Evolutionary conservation across 192 early-diverging fungal genomes (phyloP), one percentile per base, ranked within the genome.

Genomic region (Fimicolochytrium jonesii): DNA sequence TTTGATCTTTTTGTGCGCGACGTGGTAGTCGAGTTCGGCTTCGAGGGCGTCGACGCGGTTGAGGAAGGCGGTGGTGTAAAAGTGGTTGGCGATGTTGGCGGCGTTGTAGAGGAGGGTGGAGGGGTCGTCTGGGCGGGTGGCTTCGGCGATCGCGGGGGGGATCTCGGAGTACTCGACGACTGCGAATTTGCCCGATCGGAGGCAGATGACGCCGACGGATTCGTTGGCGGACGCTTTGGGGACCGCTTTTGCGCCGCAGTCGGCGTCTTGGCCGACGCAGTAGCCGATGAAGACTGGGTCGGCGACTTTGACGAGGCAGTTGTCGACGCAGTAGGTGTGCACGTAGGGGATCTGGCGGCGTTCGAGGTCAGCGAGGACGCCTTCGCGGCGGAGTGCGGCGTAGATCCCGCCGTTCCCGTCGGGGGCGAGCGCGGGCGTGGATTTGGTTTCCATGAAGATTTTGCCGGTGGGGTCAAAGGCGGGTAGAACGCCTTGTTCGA

Each of bases 121-220:
- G 25, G 69, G 59, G 63, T 81, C 84, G 28, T 59, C 42, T 22
- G 77, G 60, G 44, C 90, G 83, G 51, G 80, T 82, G 59, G 69
- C 66, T 45, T 81, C 85, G 15, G 93, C 86, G 43, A 92, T 74
- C 43, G 85, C 82, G 13, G 75, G 57, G 60, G 86, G 81, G 64
- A 99, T 97, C 75, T 99, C 96, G 28, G 89, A 92, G 78, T 99
- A 99, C 76, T 99, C 96, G 31, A 96, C 93, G 9, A 99, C 96
- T 56, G 80, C 82, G 55, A 84, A 90, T 49, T 85, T 83, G 13
- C 81, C 71, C 74, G 96, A 85, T 45, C 92, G 86, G 46, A 92
- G 72, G 71, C 92, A 95, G 68, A 99, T 89, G 20, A 99, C 93
- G 61, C 96, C 96, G 9, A 97, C 96, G 32, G 90, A 80, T 78